phyloP scores from a whole-genome alignment of 805 yeast genomes.

The Tetrapisispora fleetii region DNA sequence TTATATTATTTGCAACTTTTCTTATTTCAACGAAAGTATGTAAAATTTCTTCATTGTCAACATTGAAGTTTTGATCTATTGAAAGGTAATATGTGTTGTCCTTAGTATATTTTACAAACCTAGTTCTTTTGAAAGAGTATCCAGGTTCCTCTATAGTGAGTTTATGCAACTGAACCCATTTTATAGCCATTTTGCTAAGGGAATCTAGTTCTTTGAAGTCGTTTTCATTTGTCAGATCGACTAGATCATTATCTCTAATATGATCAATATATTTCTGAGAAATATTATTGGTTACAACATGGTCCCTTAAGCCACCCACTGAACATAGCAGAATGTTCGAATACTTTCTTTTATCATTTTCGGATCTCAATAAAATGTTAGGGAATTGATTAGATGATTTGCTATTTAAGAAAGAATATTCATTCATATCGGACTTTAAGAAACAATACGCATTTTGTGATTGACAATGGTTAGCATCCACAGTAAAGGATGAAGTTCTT shows the following conservation, averaged over 20 bases:
- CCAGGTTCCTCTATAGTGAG: constrained; percentile 7
- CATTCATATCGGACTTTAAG: background rate
- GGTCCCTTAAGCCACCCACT: constrained; percentile 27
- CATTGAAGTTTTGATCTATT: constrained; percentile 18
- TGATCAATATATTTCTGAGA: background rate
- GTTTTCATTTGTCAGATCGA: background rate
- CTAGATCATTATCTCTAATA: background rate
- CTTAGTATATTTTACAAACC: constrained; percentile 14
- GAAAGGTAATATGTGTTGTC: constrained; percentile 13
- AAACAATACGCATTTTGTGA: background rate
- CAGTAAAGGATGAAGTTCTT: background rate
- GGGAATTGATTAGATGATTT: constrained; percentile 17
- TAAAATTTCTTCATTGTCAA: constrained; percentile 10
- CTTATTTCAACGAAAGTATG: constrained; percentile 17
- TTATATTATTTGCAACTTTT: background rate
- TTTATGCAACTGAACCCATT: constrained; percentile 21
- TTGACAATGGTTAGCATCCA: background rate
- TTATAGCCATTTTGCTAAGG: constrained; percentile 18
- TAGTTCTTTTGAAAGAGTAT: constrained; percentile 18
- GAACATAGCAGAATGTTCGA: constrained; percentile 21
- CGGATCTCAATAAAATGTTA: constrained; percentile 6
- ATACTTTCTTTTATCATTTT: constrained; percentile 5
- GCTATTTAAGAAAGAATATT: background rate
- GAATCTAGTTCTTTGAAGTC: constrained; percentile 3
- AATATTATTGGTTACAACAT: constrained; percentile 12